Evolutionary conservation across 129 eudicot species (phyloP).

Genomic region (Pseudognaphalium luteoalbum): DNA sequence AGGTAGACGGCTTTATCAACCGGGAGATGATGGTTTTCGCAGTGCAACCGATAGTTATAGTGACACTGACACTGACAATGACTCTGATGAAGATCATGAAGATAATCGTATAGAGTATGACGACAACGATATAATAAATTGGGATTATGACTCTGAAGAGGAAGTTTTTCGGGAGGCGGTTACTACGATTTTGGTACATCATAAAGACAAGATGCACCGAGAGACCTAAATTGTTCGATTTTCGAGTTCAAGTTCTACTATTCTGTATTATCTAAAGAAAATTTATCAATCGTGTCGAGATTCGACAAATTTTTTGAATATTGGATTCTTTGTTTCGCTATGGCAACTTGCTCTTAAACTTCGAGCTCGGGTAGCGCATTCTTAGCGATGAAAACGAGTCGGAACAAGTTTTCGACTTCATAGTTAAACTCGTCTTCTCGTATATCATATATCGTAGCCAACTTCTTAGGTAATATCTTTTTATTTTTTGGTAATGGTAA

Average conservation of each 20-base stretch:
- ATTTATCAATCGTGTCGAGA: background rate
- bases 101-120: conserved; percentile 19
- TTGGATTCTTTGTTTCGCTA: background rate
- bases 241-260: conserved; percentile 1
- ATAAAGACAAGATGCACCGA: conserved; percentile 37
- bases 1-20: conserved; percentile 33
- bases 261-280: background rate
- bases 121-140: conserved; percentile 26
- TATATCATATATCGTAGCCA: too few relatives aligned
- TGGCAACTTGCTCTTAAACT: background rate
- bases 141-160: conserved; percentile 34
- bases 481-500: too few relatives aligned
- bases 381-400: background rate
- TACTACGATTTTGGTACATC: conserved; percentile 33
- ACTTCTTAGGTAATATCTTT: too few relatives aligned
- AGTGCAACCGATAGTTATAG: conserved; percentile 1
- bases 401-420: background rate
- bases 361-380: background rate
- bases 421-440: too few relatives aligned
- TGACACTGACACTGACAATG: conserved; percentile 18
- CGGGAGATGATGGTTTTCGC: conserved; percentile 27
- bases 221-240: conserved; percentile 26
- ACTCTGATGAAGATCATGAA: conserved; percentile 26
- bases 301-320: background rate
- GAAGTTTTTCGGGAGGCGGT: conserved; percentile 34